Conservation (phyloP, 2,329 filamentous ascomycete genomes). For the Aspergillus transmontanensis region DNA sequence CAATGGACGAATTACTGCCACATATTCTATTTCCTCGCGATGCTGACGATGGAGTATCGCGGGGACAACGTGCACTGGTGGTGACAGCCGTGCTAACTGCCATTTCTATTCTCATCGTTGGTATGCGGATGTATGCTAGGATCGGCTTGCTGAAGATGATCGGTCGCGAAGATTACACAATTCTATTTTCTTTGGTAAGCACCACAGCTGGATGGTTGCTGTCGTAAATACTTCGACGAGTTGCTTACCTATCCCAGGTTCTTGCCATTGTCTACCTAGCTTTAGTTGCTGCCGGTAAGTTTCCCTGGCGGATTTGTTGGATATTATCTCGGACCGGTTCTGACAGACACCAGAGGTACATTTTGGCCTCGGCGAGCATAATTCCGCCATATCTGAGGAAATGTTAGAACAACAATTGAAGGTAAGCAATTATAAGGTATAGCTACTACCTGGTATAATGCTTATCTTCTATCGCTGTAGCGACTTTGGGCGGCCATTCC, state of each 20-base stretch:
- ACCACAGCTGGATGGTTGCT: not conserved
- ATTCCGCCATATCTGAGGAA: slow-evolving; percentile 17
- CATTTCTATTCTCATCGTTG: slow-evolving; percentile 28
- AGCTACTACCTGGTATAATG: not conserved
- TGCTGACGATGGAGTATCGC: slow-evolving; percentile 21
- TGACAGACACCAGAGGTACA: slow-evolving; percentile 28
- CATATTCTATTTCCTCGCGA: slow-evolving; percentile 23
- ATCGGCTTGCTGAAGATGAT: slow-evolving; percentile 33
- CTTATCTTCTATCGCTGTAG: slow-evolving; percentile 13
- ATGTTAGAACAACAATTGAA: slow-evolving; percentile 28
- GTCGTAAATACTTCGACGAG: not conserved
- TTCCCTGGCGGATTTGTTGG: not conserved
- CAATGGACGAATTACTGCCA: slow-evolving; percentile 18
- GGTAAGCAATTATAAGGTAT: slow-evolving; percentile 14
- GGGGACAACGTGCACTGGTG: slow-evolving; percentile 32
- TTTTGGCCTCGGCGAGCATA: slow-evolving; percentile 30
- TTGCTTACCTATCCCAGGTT: slow-evolving; percentile 14
- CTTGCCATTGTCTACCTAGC: slow-evolving; percentile 32
- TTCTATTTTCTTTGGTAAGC: slow-evolving; percentile 30
- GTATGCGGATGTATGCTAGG: slow-evolving; percentile 32
- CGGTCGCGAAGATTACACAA: slow-evolving; percentile 38
- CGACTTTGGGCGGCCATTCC: slow-evolving; percentile 36
- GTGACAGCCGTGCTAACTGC: slow-evolving; percentile 34
- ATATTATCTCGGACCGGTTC: not conserved
- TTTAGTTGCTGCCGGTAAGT: slow-evolving; percentile 32